Conservation (phyloP, 352 stramenopile species). For the Pythium rhizo-oryzae region DNA sequence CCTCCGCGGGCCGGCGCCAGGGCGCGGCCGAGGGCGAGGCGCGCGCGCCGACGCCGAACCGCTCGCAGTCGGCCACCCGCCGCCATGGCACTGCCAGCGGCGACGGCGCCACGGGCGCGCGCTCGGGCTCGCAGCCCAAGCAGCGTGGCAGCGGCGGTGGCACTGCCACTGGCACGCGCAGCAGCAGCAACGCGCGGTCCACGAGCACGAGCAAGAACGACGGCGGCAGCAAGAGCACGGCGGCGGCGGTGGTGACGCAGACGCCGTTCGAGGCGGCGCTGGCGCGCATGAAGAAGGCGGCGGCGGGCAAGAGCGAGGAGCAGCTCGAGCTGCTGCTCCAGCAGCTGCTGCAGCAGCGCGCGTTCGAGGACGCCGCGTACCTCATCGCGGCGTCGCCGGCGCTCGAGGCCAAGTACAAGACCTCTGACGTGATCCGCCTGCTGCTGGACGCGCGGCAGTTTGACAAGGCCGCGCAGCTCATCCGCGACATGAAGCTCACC, state of each 20-base stretch:
- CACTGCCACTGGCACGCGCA: constrained; percentile 1
- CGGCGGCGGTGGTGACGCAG: constrained; percentile 13
- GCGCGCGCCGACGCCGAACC: constrained; percentile 5
- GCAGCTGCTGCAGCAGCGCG: constrained; percentile 41
- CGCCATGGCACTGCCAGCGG: background rate
- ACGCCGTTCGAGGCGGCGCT: constrained; percentile 40
- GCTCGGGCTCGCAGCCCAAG: constrained; percentile 61
- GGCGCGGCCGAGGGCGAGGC: constrained; percentile 18
- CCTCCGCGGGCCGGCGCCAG: constrained; percentile 17
- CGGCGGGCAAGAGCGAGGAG: constrained; percentile 40
- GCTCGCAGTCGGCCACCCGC: constrained; percentile 21
- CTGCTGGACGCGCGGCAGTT: constrained; percentile 66
- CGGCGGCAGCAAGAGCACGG: constrained; percentile 31
- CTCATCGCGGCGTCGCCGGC: constrained; percentile 57
- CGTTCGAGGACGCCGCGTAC: constrained; percentile 69
- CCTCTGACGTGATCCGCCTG: constrained; percentile 75
- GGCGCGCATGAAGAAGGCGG: constrained; percentile 36
- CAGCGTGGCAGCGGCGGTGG: constrained; percentile 29
- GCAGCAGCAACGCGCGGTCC: constrained; percentile 6
- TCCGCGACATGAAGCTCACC: constrained; percentile 74
- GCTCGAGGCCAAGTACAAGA: constrained; percentile 74
- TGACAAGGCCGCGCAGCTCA: constrained; percentile 69
- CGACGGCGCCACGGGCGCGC: background rate
- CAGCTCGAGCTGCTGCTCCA: constrained; percentile 64
- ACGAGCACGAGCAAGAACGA: constrained; percentile 21